Evolutionary conservation across 192 early-diverging fungal genomes (phyloP).

Genomic region (Linnemannia zychae): DNA sequence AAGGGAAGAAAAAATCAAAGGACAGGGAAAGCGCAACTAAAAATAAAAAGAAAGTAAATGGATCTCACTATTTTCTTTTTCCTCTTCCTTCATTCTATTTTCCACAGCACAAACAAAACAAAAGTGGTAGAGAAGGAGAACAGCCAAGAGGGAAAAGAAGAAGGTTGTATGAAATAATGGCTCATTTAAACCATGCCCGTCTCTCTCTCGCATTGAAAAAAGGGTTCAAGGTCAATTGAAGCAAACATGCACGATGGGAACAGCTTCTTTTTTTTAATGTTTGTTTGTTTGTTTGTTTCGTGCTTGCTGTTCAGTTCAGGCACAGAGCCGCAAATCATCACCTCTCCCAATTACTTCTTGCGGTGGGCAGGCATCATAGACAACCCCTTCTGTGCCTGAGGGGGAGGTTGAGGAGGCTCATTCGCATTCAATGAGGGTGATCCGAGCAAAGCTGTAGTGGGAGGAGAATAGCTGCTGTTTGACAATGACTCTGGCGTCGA

Average conservation of each 20-base stretch:
- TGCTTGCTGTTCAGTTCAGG: background rate
- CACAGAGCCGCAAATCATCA: background rate
- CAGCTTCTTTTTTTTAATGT: no score
- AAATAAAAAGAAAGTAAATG: background rate
- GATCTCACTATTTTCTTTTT: background rate
- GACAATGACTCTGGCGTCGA: background rate
- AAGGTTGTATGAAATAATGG: background rate
- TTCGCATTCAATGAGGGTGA: background rate
- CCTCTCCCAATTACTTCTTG: background rate
- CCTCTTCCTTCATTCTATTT: background rate
- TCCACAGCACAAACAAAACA: background rate
- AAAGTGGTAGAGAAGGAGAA: slow-evolving; percentile 1
- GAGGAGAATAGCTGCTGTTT: background rate
- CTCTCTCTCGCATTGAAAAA: no score
- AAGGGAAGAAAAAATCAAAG: background rate
- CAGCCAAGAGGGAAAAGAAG: background rate
- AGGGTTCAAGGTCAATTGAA: no score
- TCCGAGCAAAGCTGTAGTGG: background rate
- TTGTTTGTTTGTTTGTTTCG: no score
- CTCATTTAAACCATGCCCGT: no score
- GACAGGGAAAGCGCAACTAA: background rate
- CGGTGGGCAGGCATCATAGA: background rate
- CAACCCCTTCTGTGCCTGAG: background rate
- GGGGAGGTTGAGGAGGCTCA: background rate
- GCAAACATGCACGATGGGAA: no score